phyloP scores from a whole-genome alignment of 2,329 filamentous ascomycete species.

The Cladosporium sp. region DNA sequence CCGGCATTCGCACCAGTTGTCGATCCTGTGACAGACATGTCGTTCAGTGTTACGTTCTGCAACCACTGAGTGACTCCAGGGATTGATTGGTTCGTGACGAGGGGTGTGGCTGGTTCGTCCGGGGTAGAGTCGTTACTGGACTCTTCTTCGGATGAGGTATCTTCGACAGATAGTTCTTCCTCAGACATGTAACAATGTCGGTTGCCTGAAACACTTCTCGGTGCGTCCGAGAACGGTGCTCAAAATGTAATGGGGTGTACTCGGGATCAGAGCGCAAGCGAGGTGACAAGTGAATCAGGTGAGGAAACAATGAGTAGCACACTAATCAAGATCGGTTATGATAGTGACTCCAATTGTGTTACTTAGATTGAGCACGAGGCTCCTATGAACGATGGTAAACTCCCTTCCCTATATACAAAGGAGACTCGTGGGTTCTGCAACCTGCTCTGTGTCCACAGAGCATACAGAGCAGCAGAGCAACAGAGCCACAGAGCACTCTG shows the following conservation, averaged over 20 bases:
- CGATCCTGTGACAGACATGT: background rate
- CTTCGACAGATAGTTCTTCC: background rate
- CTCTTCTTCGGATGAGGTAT: background rate
- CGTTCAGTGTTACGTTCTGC: background rate
- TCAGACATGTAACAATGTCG: background rate
- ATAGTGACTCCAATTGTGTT: background rate
- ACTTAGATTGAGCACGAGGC: background rate
- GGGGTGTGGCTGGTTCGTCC: no score
- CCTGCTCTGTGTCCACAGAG: background rate
- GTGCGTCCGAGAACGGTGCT: background rate
- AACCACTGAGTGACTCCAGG: no score
- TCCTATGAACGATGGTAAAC: background rate
- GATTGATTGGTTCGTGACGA: no score
- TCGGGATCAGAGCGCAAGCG: background rate
- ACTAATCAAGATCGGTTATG: background rate
- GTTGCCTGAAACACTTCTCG: background rate
- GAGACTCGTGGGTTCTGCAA: background rate
- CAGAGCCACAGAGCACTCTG: background rate
- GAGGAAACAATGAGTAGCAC: background rate
- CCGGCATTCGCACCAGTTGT: background rate
- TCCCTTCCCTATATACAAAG: background rate
- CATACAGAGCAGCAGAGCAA: background rate
- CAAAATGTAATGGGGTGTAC: background rate
- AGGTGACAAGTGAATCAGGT: background rate
- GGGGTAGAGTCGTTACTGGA: background rate